Evolutionary conservation across 768 basidiomycete species (phyloP).

Genomic region (Kwoniella shandongensis): DNA sequence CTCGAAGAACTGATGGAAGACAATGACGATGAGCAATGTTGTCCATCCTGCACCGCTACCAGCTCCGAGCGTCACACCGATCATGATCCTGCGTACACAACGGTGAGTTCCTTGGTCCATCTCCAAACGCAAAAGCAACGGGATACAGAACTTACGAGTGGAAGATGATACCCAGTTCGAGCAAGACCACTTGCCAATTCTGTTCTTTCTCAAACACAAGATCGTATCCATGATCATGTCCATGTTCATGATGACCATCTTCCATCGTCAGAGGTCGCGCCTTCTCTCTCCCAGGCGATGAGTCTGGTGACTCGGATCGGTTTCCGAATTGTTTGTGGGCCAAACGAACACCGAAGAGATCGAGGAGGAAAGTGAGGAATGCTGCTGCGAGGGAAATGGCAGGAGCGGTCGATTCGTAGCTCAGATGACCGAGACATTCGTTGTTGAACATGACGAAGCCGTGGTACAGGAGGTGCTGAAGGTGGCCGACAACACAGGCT

Average conservation of each 20-base stretch:
- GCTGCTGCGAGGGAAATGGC: slow-evolving; percentile 51
- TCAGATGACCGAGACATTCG: slow-evolving; percentile 50
- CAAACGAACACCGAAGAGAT: slow-evolving; percentile 48
- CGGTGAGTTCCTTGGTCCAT: no score
- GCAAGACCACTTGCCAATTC: slow-evolving; percentile 46
- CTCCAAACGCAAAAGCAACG: no score
- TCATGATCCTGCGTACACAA: slow-evolving; percentile 51
- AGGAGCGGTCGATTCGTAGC: slow-evolving; percentile 51
- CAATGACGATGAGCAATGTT: slow-evolving; percentile 48
- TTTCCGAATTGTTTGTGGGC: slow-evolving; percentile 16
- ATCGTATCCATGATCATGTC: slow-evolving; percentile 28
- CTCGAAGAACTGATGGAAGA: slow-evolving; percentile 48
- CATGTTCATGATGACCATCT: slow-evolving; percentile 18
- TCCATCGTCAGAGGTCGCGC: slow-evolving; percentile 1
- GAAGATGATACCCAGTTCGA: slow-evolving; percentile 50
- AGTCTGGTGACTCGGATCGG: neutral
- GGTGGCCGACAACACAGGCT: no score
- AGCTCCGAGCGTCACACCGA: slow-evolving; percentile 47
- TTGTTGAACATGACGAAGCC: slow-evolving; percentile 54
- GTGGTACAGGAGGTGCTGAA: slow-evolving; percentile 52
- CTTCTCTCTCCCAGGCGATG: slow-evolving; percentile 8
- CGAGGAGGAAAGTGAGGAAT: slow-evolving; percentile 48
- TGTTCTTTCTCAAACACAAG: slow-evolving; percentile 33
- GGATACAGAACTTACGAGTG: slow-evolving; percentile 28
- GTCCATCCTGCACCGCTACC: slow-evolving; percentile 50